Conservation (phyloP, 352 stramenopile species). For the Lagenidium sp. region DNA sequence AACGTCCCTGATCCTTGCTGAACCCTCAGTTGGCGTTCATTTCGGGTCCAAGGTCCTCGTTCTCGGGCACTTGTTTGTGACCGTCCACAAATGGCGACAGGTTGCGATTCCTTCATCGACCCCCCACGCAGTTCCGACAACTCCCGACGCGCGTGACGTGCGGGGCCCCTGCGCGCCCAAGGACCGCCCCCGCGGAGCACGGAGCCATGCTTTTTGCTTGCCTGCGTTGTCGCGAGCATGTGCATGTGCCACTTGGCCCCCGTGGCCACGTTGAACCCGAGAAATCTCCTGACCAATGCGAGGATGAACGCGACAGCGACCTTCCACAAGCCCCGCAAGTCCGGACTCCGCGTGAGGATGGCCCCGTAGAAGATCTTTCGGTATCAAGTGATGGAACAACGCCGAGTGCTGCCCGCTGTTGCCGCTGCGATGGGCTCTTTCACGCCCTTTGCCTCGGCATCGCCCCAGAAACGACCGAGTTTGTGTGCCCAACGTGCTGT, state of each 20-base stretch:
- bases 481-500: too few species aligned
- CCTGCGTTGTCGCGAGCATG: constrained; percentile 15
- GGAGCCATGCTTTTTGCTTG: constrained; percentile 16
- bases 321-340: background rate
- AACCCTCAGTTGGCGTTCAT: too few species aligned
- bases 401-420: constrained; percentile 8
- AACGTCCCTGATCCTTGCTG: too few species aligned
- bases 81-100: too few species aligned
- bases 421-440: constrained; percentile 15
- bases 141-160: background rate
- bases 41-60: too few species aligned
- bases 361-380: background rate
- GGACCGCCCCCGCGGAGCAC: constrained; percentile 2
- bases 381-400: background rate
- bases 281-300: background rate
- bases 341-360: background rate
- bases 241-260: constrained; percentile 10
- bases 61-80: too few species aligned
- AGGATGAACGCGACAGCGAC: background rate
- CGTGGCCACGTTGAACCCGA: constrained; percentile 3
- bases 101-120: too few species aligned
- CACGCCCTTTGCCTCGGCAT: constrained; percentile 8
- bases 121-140: too few species aligned
- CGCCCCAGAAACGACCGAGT: too few species aligned
- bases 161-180: background rate